A percentile compares a stretch with the other conserved stretches of the same genome.
Evolutionary conservation across 805 yeast species (phyloP).

Genomic region (Clavispora phyllophila): DNA sequence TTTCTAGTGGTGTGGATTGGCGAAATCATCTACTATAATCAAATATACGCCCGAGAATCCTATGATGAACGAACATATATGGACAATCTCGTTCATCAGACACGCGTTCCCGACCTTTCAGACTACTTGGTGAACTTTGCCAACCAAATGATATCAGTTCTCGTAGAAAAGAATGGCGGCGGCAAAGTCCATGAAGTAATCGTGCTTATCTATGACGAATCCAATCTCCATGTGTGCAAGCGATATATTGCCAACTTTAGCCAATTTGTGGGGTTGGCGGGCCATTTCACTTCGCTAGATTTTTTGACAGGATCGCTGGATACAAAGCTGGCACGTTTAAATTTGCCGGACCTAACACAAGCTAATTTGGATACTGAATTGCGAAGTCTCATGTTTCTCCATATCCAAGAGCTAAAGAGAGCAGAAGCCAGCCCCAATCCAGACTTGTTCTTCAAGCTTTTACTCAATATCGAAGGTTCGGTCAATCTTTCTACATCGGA

Average conservation of each 20-base stretch:
- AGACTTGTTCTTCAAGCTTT: slow-evolving; percentile 19
- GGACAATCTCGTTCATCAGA: slow-evolving; percentile 36
- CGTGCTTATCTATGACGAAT: slow-evolving; percentile 34
- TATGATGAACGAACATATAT: slow-evolving; percentile 41
- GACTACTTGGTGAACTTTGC: slow-evolving; percentile 39
- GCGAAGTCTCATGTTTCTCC: slow-evolving; percentile 25
- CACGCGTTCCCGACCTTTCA: slow-evolving; percentile 44
- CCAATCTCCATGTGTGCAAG: slow-evolving; percentile 24
- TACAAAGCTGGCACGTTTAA: slow-evolving; percentile 20
- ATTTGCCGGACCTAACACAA: slow-evolving; percentile 27
- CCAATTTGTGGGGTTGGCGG: slow-evolving; percentile 23
- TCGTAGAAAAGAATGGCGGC: slow-evolving; percentile 16
- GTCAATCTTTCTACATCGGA: slow-evolving; percentile 9
- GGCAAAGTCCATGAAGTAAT: slow-evolving; percentile 28
- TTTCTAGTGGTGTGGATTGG: slow-evolving; percentile 49
- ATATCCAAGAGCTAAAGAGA: slow-evolving; percentile 26
- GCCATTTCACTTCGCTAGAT: slow-evolving; percentile 10
- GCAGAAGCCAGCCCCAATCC: slow-evolving; percentile 3
- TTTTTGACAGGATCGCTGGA: slow-evolving; percentile 11
- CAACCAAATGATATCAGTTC: slow-evolving; percentile 18
- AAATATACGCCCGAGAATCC: slow-evolving; percentile 48
- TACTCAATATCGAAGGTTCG: slow-evolving; percentile 22
- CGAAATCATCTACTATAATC: slow-evolving; percentile 48
- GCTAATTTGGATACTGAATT: slow-evolving; percentile 28
- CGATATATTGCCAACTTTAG: slow-evolving; percentile 35